Base-by-base conservation (phyloP, 768 basidiomycete species). In the Ephemerocybe angulata region DNA sequence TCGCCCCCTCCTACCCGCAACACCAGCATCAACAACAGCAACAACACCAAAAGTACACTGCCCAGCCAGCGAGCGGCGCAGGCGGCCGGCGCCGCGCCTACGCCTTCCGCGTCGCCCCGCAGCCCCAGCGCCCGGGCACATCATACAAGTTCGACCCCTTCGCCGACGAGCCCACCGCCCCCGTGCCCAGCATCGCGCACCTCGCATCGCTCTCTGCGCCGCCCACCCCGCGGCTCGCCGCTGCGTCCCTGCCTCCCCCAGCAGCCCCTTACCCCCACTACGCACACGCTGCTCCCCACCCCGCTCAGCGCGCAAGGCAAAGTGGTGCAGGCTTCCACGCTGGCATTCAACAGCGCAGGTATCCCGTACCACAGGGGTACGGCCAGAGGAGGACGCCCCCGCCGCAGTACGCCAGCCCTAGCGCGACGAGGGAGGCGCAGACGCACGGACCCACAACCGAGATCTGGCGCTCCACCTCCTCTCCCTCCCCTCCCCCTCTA, bases 141-240 rank as follows among this genome's bases (percentile, higher is more conserved):
- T 43, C 29, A 42, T 7, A 46, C 44, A 69, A 68, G 59, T 72
- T 72, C 60, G 71, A 72, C 55, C 71, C 71, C 29, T 72, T 72
- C 49, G 71, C 67, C 1, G 71, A 72, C 52, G 71, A 71, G 31
- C 65, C 66, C 7, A 50, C 58, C 15, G 22, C 56, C 8, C 24
- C 58, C 19, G 25, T 52, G 33, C 41, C 50, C n/a, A 49, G 10
- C 35, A 25, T 51, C 50, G n/a, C 53, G 17, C 30, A 51, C 47
- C 50, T 51, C 50, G 33, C 53, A 40, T 49, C 54, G 21, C 37
- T 55, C 48, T 49, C 38, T 35, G 38, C 50, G 25, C 29, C 60
- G 7, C 55, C 62, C 13, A 53, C 55, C 21, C 59, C 54, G 11
- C 41, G 47, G 1, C 53, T 52, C 21, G 31, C 42, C 11, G 52